These are phyloP conservation scores for Alternaria tenuissima DNA, from an alignment of 2,329 filamentous ascomycete genomes.

Conservation along the genomic window DNA sequence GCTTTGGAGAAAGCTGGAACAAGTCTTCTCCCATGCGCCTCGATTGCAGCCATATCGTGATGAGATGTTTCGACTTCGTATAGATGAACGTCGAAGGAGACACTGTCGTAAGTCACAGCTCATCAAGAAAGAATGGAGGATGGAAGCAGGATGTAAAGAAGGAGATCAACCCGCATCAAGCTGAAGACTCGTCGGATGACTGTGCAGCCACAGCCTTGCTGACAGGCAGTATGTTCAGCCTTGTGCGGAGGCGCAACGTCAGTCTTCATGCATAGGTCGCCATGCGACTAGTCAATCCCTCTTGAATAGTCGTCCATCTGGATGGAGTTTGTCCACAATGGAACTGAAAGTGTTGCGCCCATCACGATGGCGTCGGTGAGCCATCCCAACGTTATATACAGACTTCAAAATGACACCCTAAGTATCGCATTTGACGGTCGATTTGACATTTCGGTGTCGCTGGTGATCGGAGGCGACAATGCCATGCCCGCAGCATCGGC, in stretches of 20 bases:
- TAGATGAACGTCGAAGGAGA: fast-evolving
- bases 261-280: not conserved
- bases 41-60: fast-evolving
- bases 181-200: not conserved
- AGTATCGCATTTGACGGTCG: not conserved
- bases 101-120: fast-evolving
- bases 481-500: no score
- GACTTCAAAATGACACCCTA: no score
- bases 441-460: not conserved
- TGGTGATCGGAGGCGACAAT: not conserved
- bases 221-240: not conserved
- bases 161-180: not conserved
- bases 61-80: no score
- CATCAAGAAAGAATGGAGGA: fast-evolving
- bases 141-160: not conserved
- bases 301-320: not conserved
- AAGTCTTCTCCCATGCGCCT: no score
- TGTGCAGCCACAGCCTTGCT: not conserved
- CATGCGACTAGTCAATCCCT: not conserved
- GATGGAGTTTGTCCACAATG: not conserved
- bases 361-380: not conserved
- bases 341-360: not conserved
- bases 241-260: fast-evolving
- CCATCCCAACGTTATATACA: fast-evolving
- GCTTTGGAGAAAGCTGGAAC: no score